phyloP scores from a whole-genome alignment of 306 rosid genomes.

The Vachellia collinsii region DNA sequence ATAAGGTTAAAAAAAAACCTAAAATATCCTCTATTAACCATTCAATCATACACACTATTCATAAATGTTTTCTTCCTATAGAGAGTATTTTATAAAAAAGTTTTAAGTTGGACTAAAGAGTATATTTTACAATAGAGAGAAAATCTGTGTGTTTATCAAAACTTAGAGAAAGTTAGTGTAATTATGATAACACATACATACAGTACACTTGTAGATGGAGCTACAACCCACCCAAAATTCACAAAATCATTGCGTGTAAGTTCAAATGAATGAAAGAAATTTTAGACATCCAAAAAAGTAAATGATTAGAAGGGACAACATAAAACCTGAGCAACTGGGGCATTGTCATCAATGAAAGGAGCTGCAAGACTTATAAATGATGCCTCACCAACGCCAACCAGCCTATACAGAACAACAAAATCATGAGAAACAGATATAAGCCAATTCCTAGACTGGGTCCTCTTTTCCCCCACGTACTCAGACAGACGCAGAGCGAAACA shows the following conservation, averaged over 20 bases:
- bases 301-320: conserved; percentile 18
- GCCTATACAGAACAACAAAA: conserved; percentile 49
- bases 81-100: not conserved
- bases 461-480: not conserved
- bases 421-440: conserved; percentile 2
- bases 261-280: not conserved
- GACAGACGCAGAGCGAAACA: not conserved
- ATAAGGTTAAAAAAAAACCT: too few species aligned
- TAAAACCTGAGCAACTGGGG: conserved; percentile 75
- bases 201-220: not conserved
- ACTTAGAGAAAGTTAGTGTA: not conserved
- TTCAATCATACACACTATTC: not conserved
- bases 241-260: conserved; percentile 6
- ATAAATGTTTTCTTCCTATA: not conserved
- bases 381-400: conserved; percentile 94
- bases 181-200: not conserved
- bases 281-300: conserved; percentile 28
- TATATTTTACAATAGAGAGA: not conserved
- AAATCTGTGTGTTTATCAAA: not conserved
- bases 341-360: conserved; percentile 90
- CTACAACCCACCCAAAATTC: not conserved
- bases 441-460: conserved; percentile 12
- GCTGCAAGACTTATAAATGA: conserved; percentile 95
- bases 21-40: not conserved
- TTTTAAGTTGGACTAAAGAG: not conserved